Evolutionary conservation across 2,329 filamentous ascomycete species (phyloP).

Genomic region (Fusarium albidum): DNA sequence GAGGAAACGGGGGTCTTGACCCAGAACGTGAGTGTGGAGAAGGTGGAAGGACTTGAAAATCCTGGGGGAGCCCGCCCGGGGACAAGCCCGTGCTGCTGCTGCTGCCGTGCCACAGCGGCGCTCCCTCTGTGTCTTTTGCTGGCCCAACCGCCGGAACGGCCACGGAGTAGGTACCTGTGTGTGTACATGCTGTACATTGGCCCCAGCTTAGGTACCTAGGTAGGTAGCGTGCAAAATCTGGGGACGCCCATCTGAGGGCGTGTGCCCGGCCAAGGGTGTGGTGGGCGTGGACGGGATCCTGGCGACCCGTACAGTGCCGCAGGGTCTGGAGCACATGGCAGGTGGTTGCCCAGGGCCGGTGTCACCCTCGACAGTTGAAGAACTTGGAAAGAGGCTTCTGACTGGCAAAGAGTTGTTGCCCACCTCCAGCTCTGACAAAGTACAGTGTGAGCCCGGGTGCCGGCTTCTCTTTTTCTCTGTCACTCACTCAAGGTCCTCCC

Average conservation of each 20-base stretch:
- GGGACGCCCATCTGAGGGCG: conserved; percentile 16
- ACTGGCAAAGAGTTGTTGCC: neutral
- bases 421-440: neutral
- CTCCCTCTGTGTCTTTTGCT: conserved; percentile 2
- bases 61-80: conserved; percentile 38
- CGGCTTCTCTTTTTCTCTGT: too few species aligned
- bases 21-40: conserved; percentile 37
- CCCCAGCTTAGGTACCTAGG: conserved; percentile 10
- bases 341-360: conserved; percentile 8
- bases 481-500: neutral
- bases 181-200: too few species aligned
- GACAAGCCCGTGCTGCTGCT: conserved; percentile 26
- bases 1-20: conserved; percentile 30
- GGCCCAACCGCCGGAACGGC: conserved; percentile 7
- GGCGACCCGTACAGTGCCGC: conserved; percentile 27
- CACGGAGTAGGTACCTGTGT: conserved; percentile 9
- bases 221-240: conserved; percentile 6
- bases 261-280: neutral
- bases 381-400: neutral
- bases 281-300: neutral
- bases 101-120: conserved; percentile 25
- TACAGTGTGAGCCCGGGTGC: conserved; percentile 18
- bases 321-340: conserved; percentile 15
- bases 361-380: neutral
- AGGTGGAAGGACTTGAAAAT: conserved; percentile 41